Evolutionary conservation across 2,329 filamentous ascomycete genomes (phyloP).

Genomic region (Exserohilum turcica): DNA sequence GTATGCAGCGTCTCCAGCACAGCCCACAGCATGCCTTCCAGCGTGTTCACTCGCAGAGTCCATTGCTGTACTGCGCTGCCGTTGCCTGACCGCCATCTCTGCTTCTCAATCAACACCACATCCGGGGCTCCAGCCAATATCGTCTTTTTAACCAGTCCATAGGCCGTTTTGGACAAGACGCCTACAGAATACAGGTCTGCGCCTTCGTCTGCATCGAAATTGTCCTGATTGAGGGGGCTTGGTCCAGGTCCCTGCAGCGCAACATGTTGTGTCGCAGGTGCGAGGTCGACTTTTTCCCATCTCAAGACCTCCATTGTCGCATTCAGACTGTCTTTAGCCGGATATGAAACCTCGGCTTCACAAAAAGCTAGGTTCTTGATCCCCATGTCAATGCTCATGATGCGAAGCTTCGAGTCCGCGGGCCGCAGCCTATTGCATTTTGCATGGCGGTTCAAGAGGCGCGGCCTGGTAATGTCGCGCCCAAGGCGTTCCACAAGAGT

Average conservation of each 20-base stretch:
- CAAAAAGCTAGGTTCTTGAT: conserved; percentile 81
- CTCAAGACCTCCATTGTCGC: conserved; percentile 33
- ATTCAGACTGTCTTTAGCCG: conserved; percentile 4
- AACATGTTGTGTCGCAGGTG: conserved; percentile 2
- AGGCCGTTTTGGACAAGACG: conserved; percentile 61
- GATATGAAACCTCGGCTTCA: conserved; percentile 55
- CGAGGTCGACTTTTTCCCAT: conserved; percentile 43
- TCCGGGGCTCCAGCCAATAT: conserved; percentile 64
- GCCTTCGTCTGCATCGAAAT: conserved; percentile 15
- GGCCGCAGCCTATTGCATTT: conserved; percentile 1
- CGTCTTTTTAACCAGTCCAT: conserved; percentile 56
- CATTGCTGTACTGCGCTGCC: conserved; percentile 73
- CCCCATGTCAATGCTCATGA: conserved; percentile 84
- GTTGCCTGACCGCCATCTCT: conserved; percentile 68
- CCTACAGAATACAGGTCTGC: conserved; percentile 58
- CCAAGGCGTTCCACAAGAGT: conserved; percentile 59
- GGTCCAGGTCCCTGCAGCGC: not conserved
- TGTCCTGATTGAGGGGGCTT: not conserved
- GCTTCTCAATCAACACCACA: conserved; percentile 72
- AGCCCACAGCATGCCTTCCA: conserved; percentile 82
- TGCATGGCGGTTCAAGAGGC: conserved; percentile 4
- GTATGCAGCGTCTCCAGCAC: conserved; percentile 45
- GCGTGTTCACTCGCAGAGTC: conserved; percentile 80
- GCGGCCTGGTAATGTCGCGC: conserved; percentile 37
- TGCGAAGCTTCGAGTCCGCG: conserved; percentile 39